A percentile compares a stretch with the other conserved stretches of the same genome.
phyloP scores from a whole-genome alignment of 805 yeast genomes.

The Lipomyces sp. region DNA sequence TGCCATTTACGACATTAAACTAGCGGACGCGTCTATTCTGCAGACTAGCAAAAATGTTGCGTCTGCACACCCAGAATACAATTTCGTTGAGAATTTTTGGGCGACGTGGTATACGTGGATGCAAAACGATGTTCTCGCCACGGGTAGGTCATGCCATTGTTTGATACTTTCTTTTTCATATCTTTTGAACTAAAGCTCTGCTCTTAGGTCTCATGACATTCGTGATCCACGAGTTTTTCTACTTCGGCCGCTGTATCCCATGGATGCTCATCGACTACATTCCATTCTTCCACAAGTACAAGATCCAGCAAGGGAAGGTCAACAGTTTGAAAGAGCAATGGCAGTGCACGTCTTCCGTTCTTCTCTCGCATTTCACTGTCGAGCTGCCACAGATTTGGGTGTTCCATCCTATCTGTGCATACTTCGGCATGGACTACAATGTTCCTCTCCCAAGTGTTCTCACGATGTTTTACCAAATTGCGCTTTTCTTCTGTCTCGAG shows the following conservation, averaged over 20 bases:
- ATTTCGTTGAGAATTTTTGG: conserved; percentile 70
- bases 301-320: conserved; percentile 81
- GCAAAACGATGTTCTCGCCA: conserved; percentile 85
- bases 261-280: conserved; percentile 86
- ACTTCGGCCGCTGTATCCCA: conserved; percentile 88
- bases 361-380: conserved; percentile 82
- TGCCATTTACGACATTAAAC: conserved; percentile 13
- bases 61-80: conserved; percentile 45
- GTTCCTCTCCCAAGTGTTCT: conserved; percentile 80
- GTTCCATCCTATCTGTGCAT: conserved; percentile 87
- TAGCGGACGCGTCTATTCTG: conserved; percentile 15
- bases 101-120: conserved; percentile 82
- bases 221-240: conserved; percentile 77
- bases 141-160: conserved; percentile 49
- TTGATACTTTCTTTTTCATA: not conserved
- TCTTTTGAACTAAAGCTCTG: not conserved
- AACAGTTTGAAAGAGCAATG: conserved; percentile 83
- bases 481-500: conserved; percentile 77
- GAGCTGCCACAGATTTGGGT: conserved; percentile 97
- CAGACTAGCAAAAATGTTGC: conserved; percentile 22
- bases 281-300: conserved; percentile 80
- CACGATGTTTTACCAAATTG: conserved; percentile 62
- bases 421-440: conserved; percentile 67
- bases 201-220: conserved; percentile 58
- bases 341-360: conserved; percentile 84